Conservation (phyloP, 1,284 basidiomycete species). For the Microbotryum intermedium region DNA sequence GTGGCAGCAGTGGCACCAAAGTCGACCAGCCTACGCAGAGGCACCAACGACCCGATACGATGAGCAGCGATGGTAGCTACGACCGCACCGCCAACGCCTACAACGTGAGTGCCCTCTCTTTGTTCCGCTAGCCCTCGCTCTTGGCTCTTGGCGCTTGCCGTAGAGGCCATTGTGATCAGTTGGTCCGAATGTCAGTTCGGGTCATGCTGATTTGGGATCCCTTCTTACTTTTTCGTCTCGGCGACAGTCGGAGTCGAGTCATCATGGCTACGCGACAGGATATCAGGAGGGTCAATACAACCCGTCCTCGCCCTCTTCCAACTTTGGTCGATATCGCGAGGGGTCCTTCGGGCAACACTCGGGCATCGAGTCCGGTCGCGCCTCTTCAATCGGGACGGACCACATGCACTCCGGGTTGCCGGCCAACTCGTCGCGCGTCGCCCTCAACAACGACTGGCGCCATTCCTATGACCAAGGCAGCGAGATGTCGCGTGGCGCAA, state of each 20-base stretch:
- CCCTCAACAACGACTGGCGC: conserved; percentile 38
- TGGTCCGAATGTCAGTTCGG: too few relatives aligned
- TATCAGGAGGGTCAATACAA: conserved; percentile 18
- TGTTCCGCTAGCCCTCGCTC: not conserved
- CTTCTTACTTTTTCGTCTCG: not conserved
- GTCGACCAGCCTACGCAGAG: conserved; percentile 18
- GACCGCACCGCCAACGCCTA: conserved; percentile 3
- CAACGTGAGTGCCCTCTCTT: conserved; percentile 7
- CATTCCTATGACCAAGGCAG: conserved; percentile 35
- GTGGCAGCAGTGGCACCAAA: conserved; percentile 25
- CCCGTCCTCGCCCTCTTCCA: conserved; percentile 18
- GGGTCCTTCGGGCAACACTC: conserved; percentile 33
- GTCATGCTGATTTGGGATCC: not conserved
- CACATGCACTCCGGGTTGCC: conserved; percentile 29
- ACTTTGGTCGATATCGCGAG: conserved; percentile 34
- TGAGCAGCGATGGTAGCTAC: conserved; percentile 30
- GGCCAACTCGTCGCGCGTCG: conserved; percentile 36
- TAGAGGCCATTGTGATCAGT: too few relatives aligned
- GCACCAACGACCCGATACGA: conserved; percentile 19
- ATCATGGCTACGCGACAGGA: conserved; percentile 10
- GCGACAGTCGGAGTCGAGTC: conserved; percentile 27
- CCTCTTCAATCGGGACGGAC: conserved; percentile 37
- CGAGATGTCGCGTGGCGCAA: conserved; percentile 23
- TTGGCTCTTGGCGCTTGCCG: not conserved
- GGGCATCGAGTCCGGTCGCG: conserved; percentile 35